Evolutionary conservation across 495 filamentous ascomycete genomes (phyloP).

Genomic region (Penicillium egyptiacum): DNA sequence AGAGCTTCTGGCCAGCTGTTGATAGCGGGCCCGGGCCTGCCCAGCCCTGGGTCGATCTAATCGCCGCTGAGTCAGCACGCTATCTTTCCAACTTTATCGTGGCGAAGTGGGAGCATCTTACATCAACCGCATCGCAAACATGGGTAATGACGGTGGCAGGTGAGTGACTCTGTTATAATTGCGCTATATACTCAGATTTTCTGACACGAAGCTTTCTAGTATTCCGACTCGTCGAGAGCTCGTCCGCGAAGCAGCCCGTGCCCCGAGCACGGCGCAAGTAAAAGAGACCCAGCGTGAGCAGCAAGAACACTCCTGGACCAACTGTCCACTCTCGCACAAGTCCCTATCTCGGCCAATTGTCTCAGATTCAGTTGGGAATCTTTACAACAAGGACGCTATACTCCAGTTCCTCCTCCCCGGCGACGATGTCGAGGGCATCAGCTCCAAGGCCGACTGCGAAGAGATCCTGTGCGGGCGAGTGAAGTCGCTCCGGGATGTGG

Average conservation of each 20-base stretch:
- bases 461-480: constrained; percentile 69
- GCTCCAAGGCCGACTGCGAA: constrained; percentile 59
- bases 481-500: constrained; percentile 80
- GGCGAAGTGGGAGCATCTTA: constrained; percentile 21
- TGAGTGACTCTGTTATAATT: constrained; percentile 25
- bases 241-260: constrained; percentile 81
- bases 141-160: constrained; percentile 96
- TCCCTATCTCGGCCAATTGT: constrained; percentile 72
- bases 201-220: constrained; percentile 31
- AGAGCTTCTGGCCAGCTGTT: constrained; percentile 46
- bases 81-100: constrained; percentile 26
- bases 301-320: constrained; percentile 80
- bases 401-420: constrained; percentile 74
- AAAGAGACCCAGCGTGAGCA: constrained; percentile 85
- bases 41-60: too few relatives aligned
- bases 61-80: constrained; percentile 32
- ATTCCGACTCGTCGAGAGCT: constrained; percentile 96
- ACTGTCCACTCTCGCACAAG: constrained; percentile 80
- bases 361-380: constrained; percentile 77
- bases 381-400: constrained; percentile 95
- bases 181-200: not conserved
- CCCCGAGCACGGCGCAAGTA: constrained; percentile 79
- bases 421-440: constrained; percentile 54
- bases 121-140: constrained; percentile 37
- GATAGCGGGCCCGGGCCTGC: constrained; percentile 22